Base-by-base conservation (phyloP, 2,329 filamentous ascomycete genomes). In the Penicillium sp. region DNA sequence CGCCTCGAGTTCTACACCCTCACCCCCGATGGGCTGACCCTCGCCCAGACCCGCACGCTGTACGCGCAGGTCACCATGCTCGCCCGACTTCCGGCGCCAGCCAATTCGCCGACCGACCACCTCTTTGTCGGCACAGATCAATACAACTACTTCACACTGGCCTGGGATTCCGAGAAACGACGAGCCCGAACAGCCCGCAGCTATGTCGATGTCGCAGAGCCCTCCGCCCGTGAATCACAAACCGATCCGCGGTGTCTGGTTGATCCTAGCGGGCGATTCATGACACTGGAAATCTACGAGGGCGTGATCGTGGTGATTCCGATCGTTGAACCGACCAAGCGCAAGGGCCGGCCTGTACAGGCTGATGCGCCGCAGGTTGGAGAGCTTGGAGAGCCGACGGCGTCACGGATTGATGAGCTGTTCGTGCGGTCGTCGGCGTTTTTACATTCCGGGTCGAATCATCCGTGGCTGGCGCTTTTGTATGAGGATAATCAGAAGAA, bases 91-190 rank as follows among this genome's bases (percentile, higher is more conserved):
- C 72, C 73, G 1, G 67, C 70, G 3, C 92, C 93, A 5, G 86
- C 87, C 51, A 86, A 91, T 67, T 88, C 88, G 31, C 77, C 83
- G 5, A 91, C 88, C 50, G 92, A 98, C 67, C 86, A 97, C 62
- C 85, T 99, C 61, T 96, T 99, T 73, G 85, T 99, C 58, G 94
- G 92, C 52, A 99, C 95, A 49, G 90, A 96, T 72, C 87, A 90
- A 57, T 90, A 91, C 67, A 88, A 92, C 69, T 98, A 96, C 78
- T 96, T 98, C 75, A 96, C 92, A 1, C 76, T 96, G 20, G 87
- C 84, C 15, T 99, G 95, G 93, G 88, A 97, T 68, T 70, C 83
- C 0, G 76, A 84, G 1, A 77, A 71, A 25, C 81, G 79, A 20
- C 76, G 82, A 55, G 75, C 88, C 14, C 77, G 77, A 39, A 88